Conservation (phyloP, 78 protist species). For the Emiliania huxleyi region DNA sequence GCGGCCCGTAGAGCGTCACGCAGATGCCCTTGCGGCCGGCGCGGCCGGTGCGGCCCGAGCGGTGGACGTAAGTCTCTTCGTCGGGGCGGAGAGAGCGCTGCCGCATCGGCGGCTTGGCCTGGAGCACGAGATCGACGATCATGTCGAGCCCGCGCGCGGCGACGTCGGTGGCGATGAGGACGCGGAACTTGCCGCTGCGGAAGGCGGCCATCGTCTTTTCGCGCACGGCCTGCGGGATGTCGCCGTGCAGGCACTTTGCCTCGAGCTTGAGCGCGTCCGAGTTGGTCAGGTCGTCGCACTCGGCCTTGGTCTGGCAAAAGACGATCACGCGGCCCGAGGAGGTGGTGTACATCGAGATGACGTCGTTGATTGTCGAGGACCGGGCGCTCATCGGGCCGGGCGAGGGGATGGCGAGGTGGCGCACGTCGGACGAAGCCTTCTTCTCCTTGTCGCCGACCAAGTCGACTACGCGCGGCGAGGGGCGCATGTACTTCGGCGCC, state of each 20-base stretch:
- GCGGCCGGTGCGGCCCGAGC: slow-evolving; percentile 63
- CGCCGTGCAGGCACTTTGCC: slow-evolving; percentile 42
- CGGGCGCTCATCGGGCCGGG: not conserved
- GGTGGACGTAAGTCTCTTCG: slow-evolving; percentile 56
- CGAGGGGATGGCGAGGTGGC: slow-evolving; percentile 1
- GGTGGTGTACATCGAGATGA: not conserved
- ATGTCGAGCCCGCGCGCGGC: slow-evolving; percentile 71
- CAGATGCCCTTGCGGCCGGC: slow-evolving; percentile 45
- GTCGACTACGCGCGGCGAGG: not conserved
- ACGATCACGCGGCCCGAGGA: slow-evolving; percentile 37
- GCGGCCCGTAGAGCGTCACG: slow-evolving; percentile 17
- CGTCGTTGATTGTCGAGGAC: not conserved
- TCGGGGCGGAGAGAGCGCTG: not conserved
- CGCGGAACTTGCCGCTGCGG: slow-evolving; percentile 40
- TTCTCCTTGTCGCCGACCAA: not conserved
- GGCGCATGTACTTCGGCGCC: slow-evolving; percentile 17
- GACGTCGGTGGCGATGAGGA: slow-evolving; percentile 61
- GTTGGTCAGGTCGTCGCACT: slow-evolving; percentile 49
- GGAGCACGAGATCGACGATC: slow-evolving; percentile 58
- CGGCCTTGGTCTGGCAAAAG: slow-evolving; percentile 58
- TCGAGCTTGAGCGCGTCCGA: slow-evolving; percentile 18
- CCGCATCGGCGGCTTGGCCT: slow-evolving; percentile 36
- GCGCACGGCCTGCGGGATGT: slow-evolving; percentile 43
- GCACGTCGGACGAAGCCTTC: not conserved
- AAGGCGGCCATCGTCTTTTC: slow-evolving; percentile 57